phyloP scores from a whole-genome alignment of 2,329 filamentous ascomycete genomes.

The Sarocladiaceae sp. region DNA sequence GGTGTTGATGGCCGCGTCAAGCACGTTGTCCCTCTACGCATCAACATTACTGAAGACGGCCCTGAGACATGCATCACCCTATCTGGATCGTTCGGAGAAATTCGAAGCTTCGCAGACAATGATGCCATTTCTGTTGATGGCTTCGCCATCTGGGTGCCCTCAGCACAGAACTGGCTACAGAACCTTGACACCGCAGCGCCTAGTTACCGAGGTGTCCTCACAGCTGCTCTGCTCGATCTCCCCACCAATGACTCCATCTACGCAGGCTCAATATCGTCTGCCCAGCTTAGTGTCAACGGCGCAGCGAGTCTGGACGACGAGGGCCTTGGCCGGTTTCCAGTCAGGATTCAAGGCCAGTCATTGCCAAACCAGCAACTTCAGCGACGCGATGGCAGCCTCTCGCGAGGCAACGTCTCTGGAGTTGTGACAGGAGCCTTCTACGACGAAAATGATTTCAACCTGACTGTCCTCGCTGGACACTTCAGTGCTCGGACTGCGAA shows the following conservation, averaged over 20 bases:
- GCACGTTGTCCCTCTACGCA: constrained; percentile 65
- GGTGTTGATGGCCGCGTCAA: constrained; percentile 77
- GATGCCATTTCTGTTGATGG: constrained; percentile 58
- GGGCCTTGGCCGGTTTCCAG: constrained; percentile 48
- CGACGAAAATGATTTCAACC: constrained; percentile 60
- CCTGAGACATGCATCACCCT: constrained; percentile 72
- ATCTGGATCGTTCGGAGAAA: constrained; percentile 70
- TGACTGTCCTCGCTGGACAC: constrained; percentile 83
- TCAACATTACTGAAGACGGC: constrained; percentile 67
- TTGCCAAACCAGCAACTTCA: constrained; percentile 29
- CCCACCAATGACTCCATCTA: constrained; percentile 61
- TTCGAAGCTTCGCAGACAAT: constrained; percentile 62
- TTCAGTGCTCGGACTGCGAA: constrained; percentile 67
- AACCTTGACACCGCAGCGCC: constrained; percentile 63
- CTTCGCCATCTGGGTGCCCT: constrained; percentile 89
- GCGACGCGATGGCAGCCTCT: constrained; percentile 38
- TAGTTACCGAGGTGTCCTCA: constrained; percentile 65
- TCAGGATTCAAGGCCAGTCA: constrained; percentile 43
- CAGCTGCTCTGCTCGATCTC: constrained; percentile 59
- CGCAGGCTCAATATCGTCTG: constrained; percentile 75
- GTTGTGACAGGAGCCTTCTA: constrained; percentile 79
- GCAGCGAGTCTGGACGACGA: constrained; percentile 58
- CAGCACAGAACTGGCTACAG: constrained; percentile 77
- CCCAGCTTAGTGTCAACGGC: constrained; percentile 65
- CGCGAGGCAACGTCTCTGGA: constrained; percentile 47